phyloP scores from a whole-genome alignment of 1,284 basidiomycete species.

The Sporisorium scitamineum region DNA sequence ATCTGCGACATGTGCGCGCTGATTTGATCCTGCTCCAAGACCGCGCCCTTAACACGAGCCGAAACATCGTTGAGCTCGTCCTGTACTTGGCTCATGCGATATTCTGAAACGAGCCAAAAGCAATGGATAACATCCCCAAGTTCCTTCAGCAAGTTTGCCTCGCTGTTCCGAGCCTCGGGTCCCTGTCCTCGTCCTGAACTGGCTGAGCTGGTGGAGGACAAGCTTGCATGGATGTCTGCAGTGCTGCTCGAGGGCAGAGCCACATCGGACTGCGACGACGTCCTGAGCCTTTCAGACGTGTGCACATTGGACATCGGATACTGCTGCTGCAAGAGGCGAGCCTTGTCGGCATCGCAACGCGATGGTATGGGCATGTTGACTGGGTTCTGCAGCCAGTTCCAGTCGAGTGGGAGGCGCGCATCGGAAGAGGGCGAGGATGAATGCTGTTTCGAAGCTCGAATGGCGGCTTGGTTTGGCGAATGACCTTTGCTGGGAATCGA shows the following conservation, averaged over 20 bases:
- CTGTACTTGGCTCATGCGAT: conserved; percentile 19
- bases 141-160: conserved; percentile 4
- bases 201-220: background rate
- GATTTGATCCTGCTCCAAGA: conserved; percentile 12
- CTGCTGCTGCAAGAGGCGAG: conserved; percentile 4
- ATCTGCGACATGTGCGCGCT: conserved; percentile 7
- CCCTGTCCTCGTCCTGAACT: background rate
- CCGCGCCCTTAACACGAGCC: background rate
- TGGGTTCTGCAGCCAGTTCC: background rate
- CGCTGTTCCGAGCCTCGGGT: background rate
- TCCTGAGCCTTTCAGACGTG: background rate
- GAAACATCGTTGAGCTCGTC: conserved; percentile 11
- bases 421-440: conserved; percentile 1
- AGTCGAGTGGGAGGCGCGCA: background rate
- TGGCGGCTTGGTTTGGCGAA: background rate
- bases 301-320: background rate
- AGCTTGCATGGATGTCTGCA: background rate
- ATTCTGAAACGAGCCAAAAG: conserved; percentile 34
- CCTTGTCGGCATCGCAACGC: background rate
- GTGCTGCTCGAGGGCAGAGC: background rate
- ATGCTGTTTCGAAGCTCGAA: background rate
- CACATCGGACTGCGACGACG: background rate
- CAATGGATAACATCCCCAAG: conserved; percentile 26
- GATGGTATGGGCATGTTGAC: background rate
- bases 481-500: background rate